Evolutionary conservation across 345 rosid species (phyloP), one percentile per base, ranked within the genome.

Genomic region (Reutealis trisperma): DNA sequence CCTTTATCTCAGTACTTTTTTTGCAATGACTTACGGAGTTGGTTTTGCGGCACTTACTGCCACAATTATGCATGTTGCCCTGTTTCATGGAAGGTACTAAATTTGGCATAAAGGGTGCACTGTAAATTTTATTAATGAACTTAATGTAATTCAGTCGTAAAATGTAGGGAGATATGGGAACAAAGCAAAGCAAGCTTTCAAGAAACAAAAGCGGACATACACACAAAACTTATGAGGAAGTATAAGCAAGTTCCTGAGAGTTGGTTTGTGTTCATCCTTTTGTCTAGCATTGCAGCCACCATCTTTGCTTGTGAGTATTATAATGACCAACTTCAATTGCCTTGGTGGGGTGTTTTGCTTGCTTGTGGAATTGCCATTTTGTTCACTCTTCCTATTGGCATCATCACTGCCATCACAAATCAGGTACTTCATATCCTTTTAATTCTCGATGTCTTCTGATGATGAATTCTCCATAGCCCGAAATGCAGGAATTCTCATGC

Each of bases 261-360:
- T 97, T 96, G 98, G 99, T 96, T 96, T 79, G 84, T 89, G 84
- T 84, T 76, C 76, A 93, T 93, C 67, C 97, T 93, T 8, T 58
- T 77, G 63, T 86, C 66, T 34, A 96, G 90, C 73, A 81, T 94
- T 71, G 95, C 86, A 34, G 88, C 64, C 37, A 91, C 98, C 27
- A 51, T 91, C 13, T 93, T 92, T 71, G 86, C 97, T 66, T 96
- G 98, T 71, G 90, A 96, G 77, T 94, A 91, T 84, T 96, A 89
- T 84, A 93, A 82, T 64, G 87, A 88, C 10, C 97, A 94, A 84
- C 99, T 96, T 80, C 98, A 93, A 41, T 75, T 93, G 70, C 99
- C 98, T 5, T 96, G 99, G 99, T 96, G 99, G 98, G 99, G 98
- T 61, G 98, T 94, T 67, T 59, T 93, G n/a, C 81, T 96, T 59